A percentile compares a stretch with the other conserved stretches of the same genome.
These are phyloP conservation scores for Fusarium poae DNA, from an alignment of 2,329 filamentous ascomycete genomes.

Conservation along the genomic window DNA sequence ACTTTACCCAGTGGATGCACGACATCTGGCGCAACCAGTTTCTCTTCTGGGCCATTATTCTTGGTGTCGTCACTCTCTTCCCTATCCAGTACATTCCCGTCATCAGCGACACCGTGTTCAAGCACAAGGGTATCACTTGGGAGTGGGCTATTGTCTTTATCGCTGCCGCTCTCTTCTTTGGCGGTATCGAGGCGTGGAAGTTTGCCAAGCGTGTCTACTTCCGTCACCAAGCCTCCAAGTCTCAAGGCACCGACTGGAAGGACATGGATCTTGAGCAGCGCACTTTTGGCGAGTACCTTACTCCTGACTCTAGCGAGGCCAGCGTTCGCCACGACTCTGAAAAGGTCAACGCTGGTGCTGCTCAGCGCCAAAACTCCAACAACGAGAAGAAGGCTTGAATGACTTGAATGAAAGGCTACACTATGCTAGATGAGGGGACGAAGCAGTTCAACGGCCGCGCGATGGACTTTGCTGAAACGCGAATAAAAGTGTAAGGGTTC, in stretches of 20 bases:
- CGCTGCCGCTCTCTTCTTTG: conserved; percentile 67
- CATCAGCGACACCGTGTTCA: conserved; percentile 70
- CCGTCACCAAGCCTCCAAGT: conserved; percentile 45
- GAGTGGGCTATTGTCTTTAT: conserved; percentile 73
- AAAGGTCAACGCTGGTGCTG: conserved; percentile 37
- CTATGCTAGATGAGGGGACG: conserved; percentile 12
- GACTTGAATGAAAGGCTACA: conserved; percentile 3
- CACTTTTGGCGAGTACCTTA: conserved; percentile 57
- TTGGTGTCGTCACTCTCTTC: conserved; percentile 64
- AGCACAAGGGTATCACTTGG: conserved; percentile 71
- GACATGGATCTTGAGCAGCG: conserved; percentile 57
- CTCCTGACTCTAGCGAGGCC: conserved; percentile 47
- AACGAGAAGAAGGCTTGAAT: conserved; percentile 43
- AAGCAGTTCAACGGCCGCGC: conserved; percentile 12
- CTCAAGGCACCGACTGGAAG: conserved; percentile 52
- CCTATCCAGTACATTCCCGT: conserved; percentile 70
- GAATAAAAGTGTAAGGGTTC: conserved; percentile 30
- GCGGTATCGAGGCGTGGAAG: conserved; percentile 71
- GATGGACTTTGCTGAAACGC: conserved; percentile 13
- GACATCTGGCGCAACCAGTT: conserved; percentile 81
- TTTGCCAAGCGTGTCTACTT: conserved; percentile 65
- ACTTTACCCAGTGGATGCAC: conserved; percentile 74
- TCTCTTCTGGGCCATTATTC: conserved; percentile 72
- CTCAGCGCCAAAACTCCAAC: conserved; percentile 17
- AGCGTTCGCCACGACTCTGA: conserved; percentile 47